phyloP scores from a whole-genome alignment of 306 rosid genomes.

The Malus fusca region DNA sequence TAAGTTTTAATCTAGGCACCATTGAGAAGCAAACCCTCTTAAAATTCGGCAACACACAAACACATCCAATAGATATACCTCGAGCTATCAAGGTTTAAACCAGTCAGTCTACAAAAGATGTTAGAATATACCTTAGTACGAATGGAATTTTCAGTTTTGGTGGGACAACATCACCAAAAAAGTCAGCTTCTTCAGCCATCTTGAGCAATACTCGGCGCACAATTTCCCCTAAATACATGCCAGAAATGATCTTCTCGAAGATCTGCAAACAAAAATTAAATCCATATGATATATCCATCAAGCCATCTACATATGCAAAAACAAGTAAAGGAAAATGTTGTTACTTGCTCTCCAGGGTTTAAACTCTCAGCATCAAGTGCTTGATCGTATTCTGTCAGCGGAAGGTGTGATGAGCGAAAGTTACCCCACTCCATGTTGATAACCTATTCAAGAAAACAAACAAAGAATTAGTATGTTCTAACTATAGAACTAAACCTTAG shows the following conservation, averaged over 20 bases:
- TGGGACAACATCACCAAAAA: constrained; percentile 82
- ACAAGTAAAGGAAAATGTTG: neutral
- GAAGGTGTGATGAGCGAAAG: constrained; percentile 83
- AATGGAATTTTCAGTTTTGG: constrained; percentile 70
- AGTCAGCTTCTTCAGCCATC: constrained; percentile 86
- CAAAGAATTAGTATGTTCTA: neutral
- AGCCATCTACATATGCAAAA: constrained; percentile 10
- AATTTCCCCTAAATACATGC: constrained; percentile 94
- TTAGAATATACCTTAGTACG: constrained; percentile 57
- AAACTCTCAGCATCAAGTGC: constrained; percentile 70
- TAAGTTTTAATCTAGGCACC: neutral
- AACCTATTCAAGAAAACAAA: constrained; percentile 40
- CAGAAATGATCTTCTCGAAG: constrained; percentile 88
- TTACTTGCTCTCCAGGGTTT: constrained; percentile 98
- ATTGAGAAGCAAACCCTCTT: neutral
- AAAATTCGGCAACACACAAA: neutral
- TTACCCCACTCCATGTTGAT: constrained; percentile 99
- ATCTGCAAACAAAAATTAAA: constrained; percentile 47
- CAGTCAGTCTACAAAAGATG: neutral
- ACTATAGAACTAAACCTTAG: neutral
- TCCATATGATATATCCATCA: constrained; percentile 14
- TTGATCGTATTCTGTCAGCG: constrained; percentile 75
- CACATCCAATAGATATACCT: neutral
- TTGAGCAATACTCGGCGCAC: constrained; percentile 69
- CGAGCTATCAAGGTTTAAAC: neutral